These are phyloP conservation scores for Xylaria sp. DNA, from an alignment of 2,329 filamentous ascomycete genomes.

Conservation along the genomic window DNA sequence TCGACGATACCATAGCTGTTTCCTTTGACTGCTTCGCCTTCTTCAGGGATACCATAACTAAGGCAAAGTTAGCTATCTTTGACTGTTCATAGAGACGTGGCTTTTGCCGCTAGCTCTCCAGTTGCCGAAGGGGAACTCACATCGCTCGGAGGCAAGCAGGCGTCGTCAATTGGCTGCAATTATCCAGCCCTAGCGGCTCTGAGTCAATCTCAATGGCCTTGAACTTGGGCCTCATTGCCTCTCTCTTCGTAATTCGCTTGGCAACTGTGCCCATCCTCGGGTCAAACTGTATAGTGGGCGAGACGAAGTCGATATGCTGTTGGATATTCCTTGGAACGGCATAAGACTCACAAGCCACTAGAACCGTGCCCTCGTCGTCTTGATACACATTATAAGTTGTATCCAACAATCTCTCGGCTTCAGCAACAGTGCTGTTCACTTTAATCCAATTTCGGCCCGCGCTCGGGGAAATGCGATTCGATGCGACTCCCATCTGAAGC, in stretches of 20 bases:
- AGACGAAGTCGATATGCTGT: constrained; percentile 28
- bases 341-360: constrained; percentile 27
- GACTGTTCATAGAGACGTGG: not conserved
- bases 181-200: not conserved
- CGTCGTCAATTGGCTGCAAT: constrained; percentile 19
- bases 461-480: constrained; percentile 8
- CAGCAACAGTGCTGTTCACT: constrained; percentile 25
- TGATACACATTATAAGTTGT: constrained; percentile 19
- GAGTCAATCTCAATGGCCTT: not conserved
- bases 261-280: constrained; percentile 1
- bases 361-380: constrained; percentile 7
- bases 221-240: constrained; percentile 8
- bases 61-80: not conserved
- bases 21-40: constrained; percentile 12
- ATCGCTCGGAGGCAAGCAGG: constrained; percentile 31
- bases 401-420: constrained; percentile 27
- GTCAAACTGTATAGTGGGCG: constrained; percentile 32
- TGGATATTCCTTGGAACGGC: constrained; percentile 12
- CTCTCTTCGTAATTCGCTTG: constrained; percentile 2
- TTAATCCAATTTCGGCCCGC: constrained; percentile 28
- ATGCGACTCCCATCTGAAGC: constrained; percentile 17
- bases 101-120: not conserved
- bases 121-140: not conserved
- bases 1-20: constrained; percentile 32
- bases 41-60: constrained; percentile 21